Conservation (phyloP, 192 early-diverging fungal genomes). For the Irineochytrium annulatum region DNA sequence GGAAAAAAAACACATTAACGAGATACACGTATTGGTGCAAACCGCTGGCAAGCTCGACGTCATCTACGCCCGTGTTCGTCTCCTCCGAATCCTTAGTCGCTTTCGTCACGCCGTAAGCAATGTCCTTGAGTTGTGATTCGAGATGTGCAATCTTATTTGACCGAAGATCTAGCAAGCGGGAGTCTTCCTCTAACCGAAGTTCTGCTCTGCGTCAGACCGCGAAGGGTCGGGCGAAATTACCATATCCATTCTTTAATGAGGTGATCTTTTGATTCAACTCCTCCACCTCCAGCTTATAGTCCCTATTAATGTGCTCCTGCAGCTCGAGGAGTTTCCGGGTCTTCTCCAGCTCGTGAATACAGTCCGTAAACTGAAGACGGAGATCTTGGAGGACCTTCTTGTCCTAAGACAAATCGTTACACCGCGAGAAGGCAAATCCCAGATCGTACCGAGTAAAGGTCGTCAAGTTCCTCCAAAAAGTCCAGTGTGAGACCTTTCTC, state of each 20-base stretch:
- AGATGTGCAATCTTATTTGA: slow-evolving; percentile 47
- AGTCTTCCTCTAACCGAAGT: slow-evolving; percentile 50
- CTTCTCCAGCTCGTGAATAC: slow-evolving; percentile 53
- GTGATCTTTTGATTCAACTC: slow-evolving; percentile 43
- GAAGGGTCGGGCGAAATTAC: slow-evolving; percentile 16
- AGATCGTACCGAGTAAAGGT: slow-evolving; percentile 21
- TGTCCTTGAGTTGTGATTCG: slow-evolving; percentile 47
- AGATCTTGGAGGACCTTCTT: slow-evolving; percentile 50
- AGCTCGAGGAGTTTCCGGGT: slow-evolving; percentile 44
- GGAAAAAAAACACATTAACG: neutral
- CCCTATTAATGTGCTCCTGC: slow-evolving; percentile 55
- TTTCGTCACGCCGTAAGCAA: slow-evolving; percentile 40
- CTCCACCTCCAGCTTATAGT: slow-evolving; percentile 48
- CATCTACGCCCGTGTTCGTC: slow-evolving; percentile 21
- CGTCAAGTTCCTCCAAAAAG: slow-evolving; percentile 34
- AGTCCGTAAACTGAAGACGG: slow-evolving; percentile 47
- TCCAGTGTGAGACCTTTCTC: slow-evolving; percentile 42
- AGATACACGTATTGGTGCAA: neutral
- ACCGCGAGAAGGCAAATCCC: slow-evolving; percentile 5
- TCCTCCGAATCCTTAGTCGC: slow-evolving; percentile 16
- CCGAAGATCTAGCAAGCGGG: slow-evolving; percentile 44
- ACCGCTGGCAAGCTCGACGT: slow-evolving; percentile 46
- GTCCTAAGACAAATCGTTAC: slow-evolving; percentile 24
- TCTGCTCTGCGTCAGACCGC: slow-evolving; percentile 30
- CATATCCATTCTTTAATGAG: slow-evolving; percentile 53